Evolutionary conservation across 805 yeast genomes (phyloP).

Genomic region (Candida gorgasii): DNA sequence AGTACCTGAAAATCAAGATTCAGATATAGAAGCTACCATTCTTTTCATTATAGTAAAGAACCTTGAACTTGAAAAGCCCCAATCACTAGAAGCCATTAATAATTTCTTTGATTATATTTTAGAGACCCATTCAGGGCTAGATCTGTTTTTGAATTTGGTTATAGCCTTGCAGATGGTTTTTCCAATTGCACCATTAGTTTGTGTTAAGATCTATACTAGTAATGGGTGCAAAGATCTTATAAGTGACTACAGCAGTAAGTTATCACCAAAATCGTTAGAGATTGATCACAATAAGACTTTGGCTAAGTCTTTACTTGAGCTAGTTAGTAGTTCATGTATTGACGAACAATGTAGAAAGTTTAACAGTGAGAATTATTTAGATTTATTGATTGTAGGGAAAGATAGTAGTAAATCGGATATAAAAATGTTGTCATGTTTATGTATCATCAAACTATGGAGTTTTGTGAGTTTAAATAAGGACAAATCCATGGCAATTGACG

Average conservation of each 20-base stretch:
- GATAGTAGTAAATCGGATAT: constrained; percentile 20
- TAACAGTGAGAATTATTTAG: constrained; percentile 46
- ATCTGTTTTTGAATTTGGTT: constrained; percentile 22
- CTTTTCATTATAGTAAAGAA: constrained; percentile 24
- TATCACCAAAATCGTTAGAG: constrained; percentile 10
- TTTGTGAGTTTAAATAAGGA: constrained; percentile 29
- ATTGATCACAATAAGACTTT: constrained; percentile 1
- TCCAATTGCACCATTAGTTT: constrained; percentile 28
- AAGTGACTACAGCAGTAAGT: constrained; percentile 14
- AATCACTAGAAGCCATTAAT: constrained; percentile 19
- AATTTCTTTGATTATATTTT: constrained; percentile 25
- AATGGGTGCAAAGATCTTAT: constrained; percentile 20
- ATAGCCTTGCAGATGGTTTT: constrained; percentile 25
- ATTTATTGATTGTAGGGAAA: constrained; percentile 32
- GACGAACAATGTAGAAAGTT: constrained; percentile 50
- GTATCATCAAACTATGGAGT: constrained; percentile 60
- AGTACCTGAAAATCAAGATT: constrained; percentile 15
- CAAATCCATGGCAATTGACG: constrained; percentile 21
- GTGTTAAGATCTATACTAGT: constrained; percentile 23
- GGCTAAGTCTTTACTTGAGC: constrained; percentile 7
- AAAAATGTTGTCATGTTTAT: constrained; percentile 43
- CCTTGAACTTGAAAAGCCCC: constrained; percentile 17
- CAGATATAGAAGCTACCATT: constrained; percentile 18
- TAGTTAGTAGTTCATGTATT: constrained; percentile 43
- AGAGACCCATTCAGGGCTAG: constrained; percentile 13